Evolutionary conservation across 495 filamentous ascomycete genomes (phyloP).

Genomic region (Penicillium daleae): DNA sequence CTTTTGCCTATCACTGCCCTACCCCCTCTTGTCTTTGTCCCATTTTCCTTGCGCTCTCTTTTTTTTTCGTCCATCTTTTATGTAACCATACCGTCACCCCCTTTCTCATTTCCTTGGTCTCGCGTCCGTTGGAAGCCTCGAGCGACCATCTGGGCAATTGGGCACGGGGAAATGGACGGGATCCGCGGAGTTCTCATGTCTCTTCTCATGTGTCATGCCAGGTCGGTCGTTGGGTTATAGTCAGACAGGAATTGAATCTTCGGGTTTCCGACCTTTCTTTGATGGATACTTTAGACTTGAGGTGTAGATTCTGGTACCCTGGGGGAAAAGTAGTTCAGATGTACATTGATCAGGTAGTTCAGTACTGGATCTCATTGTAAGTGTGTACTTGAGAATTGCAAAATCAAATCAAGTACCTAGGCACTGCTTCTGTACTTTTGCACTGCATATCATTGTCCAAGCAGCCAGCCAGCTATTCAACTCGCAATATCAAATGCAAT

Average conservation of each 20-base stretch:
- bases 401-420: background rate
- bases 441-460: background rate
- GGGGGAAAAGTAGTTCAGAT: background rate
- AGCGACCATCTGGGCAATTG: slow-evolving; percentile 32
- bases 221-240: slow-evolving; percentile 45
- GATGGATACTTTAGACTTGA: too few species aligned
- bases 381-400: background rate
- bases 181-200: slow-evolving; percentile 44
- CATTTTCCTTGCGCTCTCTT: background rate
- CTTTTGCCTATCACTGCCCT: slow-evolving; percentile 11
- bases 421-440: too few species aligned
- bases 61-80: slow-evolving; percentile 36
- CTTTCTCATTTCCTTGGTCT: slow-evolving; percentile 39
- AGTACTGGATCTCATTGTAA: too few species aligned
- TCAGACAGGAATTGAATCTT: slow-evolving; percentile 42
- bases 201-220: slow-evolving; percentile 50
- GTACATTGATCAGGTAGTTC: too few species aligned
- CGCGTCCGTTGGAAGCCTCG: slow-evolving; percentile 34
- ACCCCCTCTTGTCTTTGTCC: slow-evolving; percentile 19
- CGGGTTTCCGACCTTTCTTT: slow-evolving; percentile 27
- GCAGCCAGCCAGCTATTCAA: background rate
- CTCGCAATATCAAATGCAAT: background rate
- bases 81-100: slow-evolving; percentile 44
- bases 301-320: background rate
- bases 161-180: slow-evolving; percentile 40